Percentiles rank a stretch among this genome's conserved stretches.
Conservation (phyloP, 139 green algal genomes). For the Pleodorina starrii region DNA sequence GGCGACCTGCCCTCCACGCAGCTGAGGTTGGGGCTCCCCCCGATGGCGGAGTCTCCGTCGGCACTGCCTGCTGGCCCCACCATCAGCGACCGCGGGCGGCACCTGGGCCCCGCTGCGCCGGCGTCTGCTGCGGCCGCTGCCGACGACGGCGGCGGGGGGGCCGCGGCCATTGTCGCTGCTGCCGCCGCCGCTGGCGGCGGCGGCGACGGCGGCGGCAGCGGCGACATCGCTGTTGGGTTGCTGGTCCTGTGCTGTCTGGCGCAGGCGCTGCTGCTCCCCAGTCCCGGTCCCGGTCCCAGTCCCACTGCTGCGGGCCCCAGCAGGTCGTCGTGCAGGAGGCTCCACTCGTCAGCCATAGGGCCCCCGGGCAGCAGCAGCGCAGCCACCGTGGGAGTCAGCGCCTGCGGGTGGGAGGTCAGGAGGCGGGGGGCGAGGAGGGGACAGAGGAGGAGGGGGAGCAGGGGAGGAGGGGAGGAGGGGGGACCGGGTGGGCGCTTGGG, state of each 20-base stretch:
- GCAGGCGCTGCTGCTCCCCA: not conserved
- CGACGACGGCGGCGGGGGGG: not conserved
- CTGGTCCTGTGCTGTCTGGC: not conserved
- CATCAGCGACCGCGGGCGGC: not conserved
- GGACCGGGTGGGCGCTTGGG: too few relatives aligned
- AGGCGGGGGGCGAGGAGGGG: too few relatives aligned
- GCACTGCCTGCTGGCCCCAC: not conserved
- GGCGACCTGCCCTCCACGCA: too few relatives aligned
- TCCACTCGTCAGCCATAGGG: not conserved
- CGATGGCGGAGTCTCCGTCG: too few relatives aligned
- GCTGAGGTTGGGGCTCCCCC: too few relatives aligned
- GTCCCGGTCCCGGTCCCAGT: too few relatives aligned
- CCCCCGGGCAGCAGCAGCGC: conserved; percentile 1
- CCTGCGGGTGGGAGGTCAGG: not conserved
- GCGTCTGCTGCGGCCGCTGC: not conserved
- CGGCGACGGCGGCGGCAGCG: not conserved
- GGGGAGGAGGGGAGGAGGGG: too few relatives aligned
- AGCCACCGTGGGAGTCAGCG: conserved; percentile 5
- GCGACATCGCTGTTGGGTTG: too few relatives aligned
- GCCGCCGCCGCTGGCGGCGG: not conserved
- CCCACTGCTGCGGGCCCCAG: not conserved
- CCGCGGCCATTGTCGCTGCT: not conserved
- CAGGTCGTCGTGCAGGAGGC: conserved; percentile 19
- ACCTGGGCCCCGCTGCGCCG: not conserved
- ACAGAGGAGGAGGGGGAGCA: not conserved